Base-by-base conservation (phyloP, 2,329 filamentous ascomycete species). In the Dothideomycetes sp. region DNA sequence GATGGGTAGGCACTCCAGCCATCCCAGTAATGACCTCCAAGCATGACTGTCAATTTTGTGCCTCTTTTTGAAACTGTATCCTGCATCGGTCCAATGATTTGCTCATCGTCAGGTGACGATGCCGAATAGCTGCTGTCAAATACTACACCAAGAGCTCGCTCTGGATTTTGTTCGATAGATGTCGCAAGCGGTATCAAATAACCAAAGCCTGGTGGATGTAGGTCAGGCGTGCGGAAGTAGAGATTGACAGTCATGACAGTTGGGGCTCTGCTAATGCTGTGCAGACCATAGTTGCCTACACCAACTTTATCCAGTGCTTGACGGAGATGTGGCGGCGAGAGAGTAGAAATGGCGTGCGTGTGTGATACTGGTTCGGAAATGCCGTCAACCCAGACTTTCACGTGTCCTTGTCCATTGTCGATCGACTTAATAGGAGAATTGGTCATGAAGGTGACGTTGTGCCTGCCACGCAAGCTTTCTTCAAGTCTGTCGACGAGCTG, bases 231-330 rank as follows among this genome's bases (percentile, higher is more conserved):
- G 2, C 71, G 66, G 59, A 81, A 98, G 71, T 81, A 95, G 35
- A 98, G 69, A 62, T 94, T 95, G 45, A 98, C 82, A 2, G 88
- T 84, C 79, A 88, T 88, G 49, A 95, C 87, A 22, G 80, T 88
- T 19, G 89, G 39, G 12, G 24, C 34, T n/a, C 18, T 15, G 15
- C 31, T 33, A 27, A 33, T 33, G 4, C 24, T 24, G 22, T 27
- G 22, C 22, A 27, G 22, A 27, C 22, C 22, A 27, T 7, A 27
- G 22, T 27, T 27, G 22, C 22, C 22, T 7, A 27, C 22, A 27
- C 22, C 22, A 7, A 7, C 7, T 12, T 27, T 27, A 4, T 32
- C 14, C 14, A 83, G 67, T 22, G 52, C 41, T 40, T 52, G 52
- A n/a, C 45, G 31, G 15, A 64, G 50, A 18, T 57, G 53, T 16